Conservation (phyloP, 108 stramenopile species). For the Aurantiochytrium sp. region DNA sequence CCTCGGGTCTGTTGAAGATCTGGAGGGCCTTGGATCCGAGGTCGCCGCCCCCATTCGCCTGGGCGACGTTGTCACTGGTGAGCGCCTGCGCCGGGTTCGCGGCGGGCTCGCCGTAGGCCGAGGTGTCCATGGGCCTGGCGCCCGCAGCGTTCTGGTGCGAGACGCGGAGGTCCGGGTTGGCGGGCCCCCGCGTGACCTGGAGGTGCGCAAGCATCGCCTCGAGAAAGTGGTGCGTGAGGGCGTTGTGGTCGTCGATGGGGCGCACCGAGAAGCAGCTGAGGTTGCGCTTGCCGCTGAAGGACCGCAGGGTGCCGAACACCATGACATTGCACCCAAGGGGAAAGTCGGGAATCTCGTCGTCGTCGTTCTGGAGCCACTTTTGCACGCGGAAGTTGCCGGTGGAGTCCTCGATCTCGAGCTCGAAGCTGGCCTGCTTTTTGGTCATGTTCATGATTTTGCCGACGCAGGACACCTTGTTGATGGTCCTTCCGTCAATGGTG, state of each 20-base stretch:
- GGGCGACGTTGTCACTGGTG: background rate
- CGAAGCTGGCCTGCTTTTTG: constrained; percentile 1
- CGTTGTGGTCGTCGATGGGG: constrained; percentile 36
- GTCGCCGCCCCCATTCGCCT: background rate
- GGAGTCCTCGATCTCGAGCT: constrained; percentile 13
- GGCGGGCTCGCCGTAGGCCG: background rate
- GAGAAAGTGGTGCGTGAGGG: constrained; percentile 38
- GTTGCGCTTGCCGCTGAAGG: background rate
- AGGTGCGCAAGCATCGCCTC: constrained; percentile 35
- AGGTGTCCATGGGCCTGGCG: background rate
- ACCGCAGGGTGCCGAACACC: constrained; percentile 8
- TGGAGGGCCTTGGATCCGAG: background rate
- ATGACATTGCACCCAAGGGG: background rate
- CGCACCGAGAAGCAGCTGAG: constrained; percentile 7
- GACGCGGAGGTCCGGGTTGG: background rate
- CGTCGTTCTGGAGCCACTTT: constrained; percentile 32
- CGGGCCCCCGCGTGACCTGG: background rate
- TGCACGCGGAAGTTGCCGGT: constrained; percentile 32
- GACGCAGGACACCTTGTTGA: constrained; percentile 26
- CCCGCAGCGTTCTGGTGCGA: background rate
- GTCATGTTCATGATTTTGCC: background rate
- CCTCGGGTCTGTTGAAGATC: background rate
- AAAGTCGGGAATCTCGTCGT: background rate
- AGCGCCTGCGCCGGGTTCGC: background rate
- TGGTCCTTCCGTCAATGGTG: background rate